Evolutionary conservation across 139 green algal species (phyloP), one percentile per base, ranked within the genome.

Genomic region (Axilococcus clingmanii): DNA sequence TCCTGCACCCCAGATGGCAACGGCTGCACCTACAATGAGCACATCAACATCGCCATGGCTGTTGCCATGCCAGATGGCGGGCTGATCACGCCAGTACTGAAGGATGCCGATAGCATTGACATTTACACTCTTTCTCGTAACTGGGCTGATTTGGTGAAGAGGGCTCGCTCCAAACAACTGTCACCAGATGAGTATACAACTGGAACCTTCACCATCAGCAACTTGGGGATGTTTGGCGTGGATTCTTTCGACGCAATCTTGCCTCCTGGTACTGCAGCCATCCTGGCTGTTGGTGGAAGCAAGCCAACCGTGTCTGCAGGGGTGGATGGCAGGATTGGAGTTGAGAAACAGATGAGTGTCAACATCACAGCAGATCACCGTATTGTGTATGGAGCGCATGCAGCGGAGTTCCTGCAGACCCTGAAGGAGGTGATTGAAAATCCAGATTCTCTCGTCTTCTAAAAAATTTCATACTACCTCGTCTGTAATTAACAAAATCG

Each of bases 171-270:
- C 48, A 97, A 97, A 79, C 69, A 94, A 77, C 83, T 99, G 29
- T 40, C 71, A 40, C 83, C 83, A 23, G 74, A 85, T 44, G 83
- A 91, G 52, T 94, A 83, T 75, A 84, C 64, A 60, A 79, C 57
- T 42, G 91, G 88, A 47, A 98, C 79, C 57, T 99, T 99, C 83
- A 95, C 87, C 49, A 87, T 99, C 59, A 94, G 79, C 61, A 99
- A 99, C 81, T 69, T 99, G 61, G 92, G 92, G 69, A 99, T 97
- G 90, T 97, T 84, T 72, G 92, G 91, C 34, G 88, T 96, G 16
- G 83, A 94, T 55, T 65, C 55, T 9, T 99, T 98, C 59, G 89
- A 96, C 52, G 92, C 91, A 54, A 95, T 99, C 62, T 68, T 99
- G 53, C 89, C 88, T 2, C 78, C 83, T 20, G 87, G 84, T 64